Conservation (phyloP, 768 basidiomycete genomes). For the Rhodotorula taiwanensis region DNA sequence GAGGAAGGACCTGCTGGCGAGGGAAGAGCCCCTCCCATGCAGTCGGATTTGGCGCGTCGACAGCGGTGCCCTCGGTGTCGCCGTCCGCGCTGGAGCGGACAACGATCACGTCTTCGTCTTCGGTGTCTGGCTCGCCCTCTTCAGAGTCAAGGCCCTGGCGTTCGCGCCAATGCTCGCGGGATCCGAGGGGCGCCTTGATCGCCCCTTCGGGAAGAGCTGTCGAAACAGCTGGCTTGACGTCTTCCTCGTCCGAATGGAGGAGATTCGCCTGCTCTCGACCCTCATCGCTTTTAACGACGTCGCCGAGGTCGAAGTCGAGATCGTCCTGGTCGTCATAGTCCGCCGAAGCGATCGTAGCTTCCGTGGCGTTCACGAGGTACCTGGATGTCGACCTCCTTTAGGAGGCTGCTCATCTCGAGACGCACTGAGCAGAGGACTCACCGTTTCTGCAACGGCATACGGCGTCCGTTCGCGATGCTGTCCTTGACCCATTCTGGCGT, state of each 20-base stretch:
- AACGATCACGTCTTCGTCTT: conserved; percentile 10
- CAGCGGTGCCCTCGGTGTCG: neutral
- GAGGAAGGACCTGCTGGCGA: neutral
- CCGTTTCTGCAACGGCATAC: conserved; percentile 27
- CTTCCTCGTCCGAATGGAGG: neutral
- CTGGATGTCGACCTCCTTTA: neutral
- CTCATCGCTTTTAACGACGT: neutral
- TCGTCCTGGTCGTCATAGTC: conserved; percentile 2
- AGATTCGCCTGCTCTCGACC: neutral
- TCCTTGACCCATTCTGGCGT: conserved; percentile 22
- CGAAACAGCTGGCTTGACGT: neutral
- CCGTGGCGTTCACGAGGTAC: conserved; percentile 14
- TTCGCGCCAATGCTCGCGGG: neutral
- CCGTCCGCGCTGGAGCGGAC: neutral
- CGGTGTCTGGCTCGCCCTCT: neutral
- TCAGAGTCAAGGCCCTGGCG: neutral
- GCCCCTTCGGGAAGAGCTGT: neutral
- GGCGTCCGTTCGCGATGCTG: conserved; percentile 9
- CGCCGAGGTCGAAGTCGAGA: neutral
- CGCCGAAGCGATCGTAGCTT: conserved; percentile 3
- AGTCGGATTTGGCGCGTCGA: neutral
- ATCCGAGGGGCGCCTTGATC: neutral
- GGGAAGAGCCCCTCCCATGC: neutral
- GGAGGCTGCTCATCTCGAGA: neutral
- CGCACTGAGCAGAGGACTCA: neutral